These are phyloP conservation scores for Salvia splendens DNA, from an alignment of 257 asterid species.

Conservation along the genomic window DNA sequence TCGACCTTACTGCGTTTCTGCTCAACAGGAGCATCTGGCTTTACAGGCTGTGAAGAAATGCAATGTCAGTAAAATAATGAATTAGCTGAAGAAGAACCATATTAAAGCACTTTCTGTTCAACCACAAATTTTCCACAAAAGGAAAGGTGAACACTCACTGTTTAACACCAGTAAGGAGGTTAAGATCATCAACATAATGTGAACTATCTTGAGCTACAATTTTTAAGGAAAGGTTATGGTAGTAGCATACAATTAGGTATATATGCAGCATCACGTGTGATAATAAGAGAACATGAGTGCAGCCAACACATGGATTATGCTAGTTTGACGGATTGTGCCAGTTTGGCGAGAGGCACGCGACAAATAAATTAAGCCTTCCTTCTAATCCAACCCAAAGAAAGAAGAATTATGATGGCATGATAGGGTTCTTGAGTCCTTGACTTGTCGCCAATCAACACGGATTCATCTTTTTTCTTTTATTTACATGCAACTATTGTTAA, in stretches of 20 bases:
- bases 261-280: not conserved
- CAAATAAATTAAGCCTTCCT: not conserved
- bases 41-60: constrained; percentile 64
- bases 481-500: not conserved
- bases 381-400: no score
- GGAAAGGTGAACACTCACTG: not conserved
- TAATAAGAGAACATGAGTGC: not conserved
- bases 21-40: constrained; percentile 62
- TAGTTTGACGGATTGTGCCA: not conserved
- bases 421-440: not conserved
- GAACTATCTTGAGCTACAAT: constrained; percentile 3
- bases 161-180: not conserved
- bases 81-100: not conserved
- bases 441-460: not conserved
- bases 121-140: not conserved
- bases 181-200: not conserved
- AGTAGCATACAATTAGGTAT: not conserved
- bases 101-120: not conserved
- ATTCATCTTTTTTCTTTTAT: not conserved
- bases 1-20: constrained; percentile 92
- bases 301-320: not conserved
- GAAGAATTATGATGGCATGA: no score
- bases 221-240: not conserved
- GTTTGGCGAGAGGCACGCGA: not conserved
- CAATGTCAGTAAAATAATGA: constrained; percentile 13